A percentile compares a stretch with the other conserved stretches of the same genome.
These are phyloP conservation scores for Aspergillus neotritici DNA, from an alignment of 2,329 filamentous ascomycete species.

Conservation along the genomic window DNA sequence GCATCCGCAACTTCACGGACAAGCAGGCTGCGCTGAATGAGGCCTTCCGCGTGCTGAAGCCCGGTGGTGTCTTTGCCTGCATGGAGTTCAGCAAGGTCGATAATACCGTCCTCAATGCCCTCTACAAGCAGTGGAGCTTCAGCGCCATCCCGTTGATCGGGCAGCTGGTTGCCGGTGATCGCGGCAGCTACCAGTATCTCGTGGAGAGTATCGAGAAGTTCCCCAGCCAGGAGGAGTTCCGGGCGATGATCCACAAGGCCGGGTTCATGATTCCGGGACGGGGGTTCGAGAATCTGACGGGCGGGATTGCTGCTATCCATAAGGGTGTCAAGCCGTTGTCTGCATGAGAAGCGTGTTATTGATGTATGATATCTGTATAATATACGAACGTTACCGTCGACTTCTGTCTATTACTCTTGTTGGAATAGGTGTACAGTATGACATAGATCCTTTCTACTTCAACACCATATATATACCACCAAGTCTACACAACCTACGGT, in stretches of 20 bases:
- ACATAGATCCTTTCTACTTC: too few species aligned
- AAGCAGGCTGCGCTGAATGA: constrained; percentile 77
- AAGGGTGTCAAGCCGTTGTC: constrained; percentile 80
- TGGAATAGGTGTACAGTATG: too few species aligned
- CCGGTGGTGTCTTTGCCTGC: constrained; percentile 92
- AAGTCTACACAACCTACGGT: too few species aligned
- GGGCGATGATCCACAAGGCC: constrained; percentile 54
- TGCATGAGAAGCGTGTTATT: background rate
- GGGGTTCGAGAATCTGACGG: constrained; percentile 85
- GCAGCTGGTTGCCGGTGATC: constrained; percentile 86
- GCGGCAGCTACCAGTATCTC: constrained; percentile 95
- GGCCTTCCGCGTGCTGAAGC: constrained; percentile 82
- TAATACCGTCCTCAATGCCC: constrained; percentile 68
- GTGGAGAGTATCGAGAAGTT: constrained; percentile 97
- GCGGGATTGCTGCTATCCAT: constrained; percentile 91
- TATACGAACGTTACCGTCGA: too few species aligned
- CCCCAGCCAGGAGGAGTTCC: constrained; percentile 78
- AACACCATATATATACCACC: too few species aligned
- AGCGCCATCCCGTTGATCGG: constrained; percentile 90
- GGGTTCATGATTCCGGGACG: constrained; percentile 78
- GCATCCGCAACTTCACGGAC: constrained; percentile 94
- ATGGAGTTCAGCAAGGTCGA: constrained; percentile 89
- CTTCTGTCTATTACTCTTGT: too few species aligned
- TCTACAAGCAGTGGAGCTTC: constrained; percentile 97
- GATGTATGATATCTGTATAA: constrained; percentile 1